Evolutionary conservation across 2,329 filamentous ascomycete species (phyloP), one percentile per base, ranked within the genome.

Genomic region (Aspergillus quadrilineatus): DNA sequence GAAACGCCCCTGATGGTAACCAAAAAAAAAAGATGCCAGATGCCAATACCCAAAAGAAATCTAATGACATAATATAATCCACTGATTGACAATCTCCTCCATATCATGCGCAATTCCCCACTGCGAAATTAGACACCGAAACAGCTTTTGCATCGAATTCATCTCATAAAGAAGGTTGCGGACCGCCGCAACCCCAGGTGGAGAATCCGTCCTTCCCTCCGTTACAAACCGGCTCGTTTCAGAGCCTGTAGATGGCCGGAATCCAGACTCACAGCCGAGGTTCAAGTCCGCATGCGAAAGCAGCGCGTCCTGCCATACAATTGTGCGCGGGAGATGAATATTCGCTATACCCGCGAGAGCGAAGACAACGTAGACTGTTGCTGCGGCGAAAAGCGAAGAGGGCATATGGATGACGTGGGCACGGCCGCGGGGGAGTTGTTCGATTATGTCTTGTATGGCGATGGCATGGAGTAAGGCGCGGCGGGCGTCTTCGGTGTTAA

Each of bases 61-160:
- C 49, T 58, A 78, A 61, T 77, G 75, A 56, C 75, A 78, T 3
- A 77, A 62, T 6, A 69, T 65, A 57, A 77, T 79, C 77, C 77
- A 79, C 51, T 73, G 67, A 17, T 77, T 72, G 47, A 79, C 63
- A 49, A 78, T 69, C 36, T 72, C 70, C 53, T 76, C 76, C 76
- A 79, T 79, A 50, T 79, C 76, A 60, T 70, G 68, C 6, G 76
- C 75, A 53, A 79, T 70, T 0, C 77, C 77, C 77, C 77, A 79
- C 57, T 79, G 77, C 4, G 74, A 74, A 15, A 65, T 71, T 17
- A 79, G 62, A 46, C 76, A 78, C 32, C 75, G 67, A 52, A 79
- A 78, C 8, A 79, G 62, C 63, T 78, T 78, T 57, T 78, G 76
- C 67, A 79, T 75, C 15, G 75, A 76, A 58, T 78, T 78, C 59